Conservation (phyloP, 2,329 filamentous ascomycete genomes). For the Aspergillus awamori region DNA sequence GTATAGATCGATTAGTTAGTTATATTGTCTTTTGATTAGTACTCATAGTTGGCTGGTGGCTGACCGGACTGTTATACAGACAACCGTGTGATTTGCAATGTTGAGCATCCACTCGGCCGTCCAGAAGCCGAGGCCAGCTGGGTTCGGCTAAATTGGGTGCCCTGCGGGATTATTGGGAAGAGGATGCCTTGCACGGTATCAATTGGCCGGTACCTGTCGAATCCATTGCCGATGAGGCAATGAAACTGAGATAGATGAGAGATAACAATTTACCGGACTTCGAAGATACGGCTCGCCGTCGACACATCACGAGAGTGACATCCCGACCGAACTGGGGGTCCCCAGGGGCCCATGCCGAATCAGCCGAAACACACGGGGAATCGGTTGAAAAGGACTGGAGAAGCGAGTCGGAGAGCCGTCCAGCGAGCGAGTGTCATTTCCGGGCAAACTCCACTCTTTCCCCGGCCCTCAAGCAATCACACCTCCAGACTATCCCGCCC, state of each 20-base stretch:
- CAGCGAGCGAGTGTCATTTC: neutral
- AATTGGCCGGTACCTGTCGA: neutral
- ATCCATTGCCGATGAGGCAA: neutral
- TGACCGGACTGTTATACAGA: neutral
- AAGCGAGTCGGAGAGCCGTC: neutral
- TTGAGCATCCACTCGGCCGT: neutral
- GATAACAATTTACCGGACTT: too few relatives aligned
- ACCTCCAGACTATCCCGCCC: neutral
- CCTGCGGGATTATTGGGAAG: slow-evolving; percentile 1
- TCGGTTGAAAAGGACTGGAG: neutral
- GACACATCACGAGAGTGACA: neutral
- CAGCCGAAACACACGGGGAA: slow-evolving; percentile 2
- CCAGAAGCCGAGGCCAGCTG: neutral
- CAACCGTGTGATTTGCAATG: neutral
- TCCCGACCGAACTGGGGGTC: neutral
- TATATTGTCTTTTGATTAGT: neutral
- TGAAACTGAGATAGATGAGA: neutral
- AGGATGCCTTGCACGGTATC: neutral
- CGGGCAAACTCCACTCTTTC: slow-evolving; percentile 3
- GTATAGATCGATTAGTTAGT: neutral
- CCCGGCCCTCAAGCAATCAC: slow-evolving; percentile 1
- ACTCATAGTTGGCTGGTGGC: neutral
- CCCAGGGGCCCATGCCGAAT: neutral
- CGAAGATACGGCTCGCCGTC: neutral
- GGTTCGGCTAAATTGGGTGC: neutral